phyloP scores from a whole-genome alignment of 2,329 filamentous ascomycete genomes.

The Hymenoscyphus scutula region DNA sequence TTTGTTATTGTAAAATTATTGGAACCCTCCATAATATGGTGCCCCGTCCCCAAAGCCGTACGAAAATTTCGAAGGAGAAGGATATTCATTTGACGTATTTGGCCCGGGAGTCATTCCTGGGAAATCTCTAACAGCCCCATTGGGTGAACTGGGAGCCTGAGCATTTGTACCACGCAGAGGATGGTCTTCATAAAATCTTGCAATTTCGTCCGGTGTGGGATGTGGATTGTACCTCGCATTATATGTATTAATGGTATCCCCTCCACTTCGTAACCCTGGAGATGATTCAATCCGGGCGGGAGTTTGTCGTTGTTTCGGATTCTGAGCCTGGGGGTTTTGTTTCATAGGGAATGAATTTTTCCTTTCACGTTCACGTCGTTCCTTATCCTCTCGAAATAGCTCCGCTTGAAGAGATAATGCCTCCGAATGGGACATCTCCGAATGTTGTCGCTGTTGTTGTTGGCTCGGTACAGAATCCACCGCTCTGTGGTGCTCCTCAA shows the following conservation, averaged over 20 bases:
- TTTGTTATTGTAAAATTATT: slow-evolving; percentile 23
- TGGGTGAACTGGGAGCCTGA: background rate
- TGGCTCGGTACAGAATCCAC: too few relatives aligned
- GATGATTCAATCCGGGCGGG: background rate
- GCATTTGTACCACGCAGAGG: too few relatives aligned
- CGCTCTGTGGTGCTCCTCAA: too few relatives aligned
- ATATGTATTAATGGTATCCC: too few relatives aligned
- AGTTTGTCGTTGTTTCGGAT: background rate
- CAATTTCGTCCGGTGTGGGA: too few relatives aligned
- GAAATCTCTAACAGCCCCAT: background rate
- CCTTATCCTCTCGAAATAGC: background rate
- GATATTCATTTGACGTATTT: background rate
- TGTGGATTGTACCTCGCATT: too few relatives aligned
- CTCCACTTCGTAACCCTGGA: background rate
- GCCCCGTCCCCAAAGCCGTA: slow-evolving; percentile 14
- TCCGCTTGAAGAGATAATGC: background rate
- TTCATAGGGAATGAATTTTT: background rate
- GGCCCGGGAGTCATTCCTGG: background rate
- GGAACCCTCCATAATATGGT: slow-evolving; percentile 9
- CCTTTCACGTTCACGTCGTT: background rate
- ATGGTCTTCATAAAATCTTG: too few relatives aligned
- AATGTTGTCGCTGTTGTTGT: too few relatives aligned
- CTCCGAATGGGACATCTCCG: too few relatives aligned
- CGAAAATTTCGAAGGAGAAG: background rate
- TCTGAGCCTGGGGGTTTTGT: too few relatives aligned